phyloP scores from a whole-genome alignment of 805 yeast species.

The Debaryomyces tyrocola region DNA sequence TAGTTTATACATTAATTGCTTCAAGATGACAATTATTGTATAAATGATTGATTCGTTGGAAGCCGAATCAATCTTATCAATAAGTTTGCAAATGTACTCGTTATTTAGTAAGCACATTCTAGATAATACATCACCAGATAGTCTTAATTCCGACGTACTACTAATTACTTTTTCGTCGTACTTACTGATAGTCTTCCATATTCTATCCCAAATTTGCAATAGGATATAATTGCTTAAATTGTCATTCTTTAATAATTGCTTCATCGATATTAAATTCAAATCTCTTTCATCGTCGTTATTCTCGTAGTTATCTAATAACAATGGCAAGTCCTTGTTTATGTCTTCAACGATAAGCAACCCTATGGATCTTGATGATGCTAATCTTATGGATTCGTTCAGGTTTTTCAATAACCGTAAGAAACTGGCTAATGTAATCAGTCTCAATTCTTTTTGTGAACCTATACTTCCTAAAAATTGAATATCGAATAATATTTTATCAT shows the following conservation, averaged over 20 bases:
- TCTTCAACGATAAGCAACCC: conserved; percentile 49
- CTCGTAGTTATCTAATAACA: conserved; percentile 27
- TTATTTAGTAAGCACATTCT: conserved; percentile 18
- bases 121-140: conserved; percentile 37
- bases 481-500: conserved; percentile 26
- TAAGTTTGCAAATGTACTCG: conserved; percentile 16
- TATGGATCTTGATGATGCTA: conserved; percentile 52
- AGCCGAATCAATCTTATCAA: conserved; percentile 10
- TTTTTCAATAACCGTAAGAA: conserved; percentile 31
- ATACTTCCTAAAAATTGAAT: conserved; percentile 51
- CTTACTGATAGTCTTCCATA: conserved; percentile 16
- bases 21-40: conserved; percentile 33
- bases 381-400: conserved; percentile 35
- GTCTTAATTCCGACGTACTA: conserved; percentile 22
- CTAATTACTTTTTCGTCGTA: conserved; percentile 1
- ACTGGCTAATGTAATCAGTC: conserved; percentile 32
- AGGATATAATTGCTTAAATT: conserved; percentile 8
- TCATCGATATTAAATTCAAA: conserved; percentile 19
- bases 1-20: conserved; percentile 24
- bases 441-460: conserved; percentile 30
- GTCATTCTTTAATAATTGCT: conserved; percentile 17
- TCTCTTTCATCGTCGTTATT: conserved; percentile 8
- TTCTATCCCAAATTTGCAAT: conserved; percentile 23
- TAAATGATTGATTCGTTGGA: conserved; percentile 19
- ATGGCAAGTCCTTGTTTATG: conserved; percentile 35